Percentiles rank a stretch among this genome's conserved stretches.
These are phyloP conservation scores for Lodderomyces orthopsilosis DNA, from an alignment of 1,139 yeast genomes.

Conservation along the genomic window DNA sequence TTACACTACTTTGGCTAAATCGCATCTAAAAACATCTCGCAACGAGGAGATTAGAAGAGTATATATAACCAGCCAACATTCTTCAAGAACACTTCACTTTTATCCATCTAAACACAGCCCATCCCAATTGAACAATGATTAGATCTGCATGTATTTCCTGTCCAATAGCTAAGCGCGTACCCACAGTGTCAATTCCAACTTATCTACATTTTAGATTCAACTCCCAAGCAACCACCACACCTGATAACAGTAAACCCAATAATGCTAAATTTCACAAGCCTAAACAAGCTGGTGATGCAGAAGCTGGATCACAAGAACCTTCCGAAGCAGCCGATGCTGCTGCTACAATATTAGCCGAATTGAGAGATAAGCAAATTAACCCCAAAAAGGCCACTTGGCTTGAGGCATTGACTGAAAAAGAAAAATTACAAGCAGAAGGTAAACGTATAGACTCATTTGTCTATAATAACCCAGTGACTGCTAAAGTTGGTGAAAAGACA, in stretches of 20 bases:
- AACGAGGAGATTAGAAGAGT: background rate
- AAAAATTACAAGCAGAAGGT: slow-evolving; percentile 67
- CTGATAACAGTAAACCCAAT: background rate
- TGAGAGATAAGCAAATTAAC: slow-evolving; percentile 28
- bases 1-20: background rate
- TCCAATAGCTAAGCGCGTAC: background rate
- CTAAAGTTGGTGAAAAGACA: slow-evolving; percentile 68
- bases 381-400: slow-evolving; percentile 77
- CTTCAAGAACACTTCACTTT: background rate
- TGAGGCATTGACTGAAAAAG: slow-evolving; percentile 74
- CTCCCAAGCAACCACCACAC: background rate
- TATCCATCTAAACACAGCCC: background rate
- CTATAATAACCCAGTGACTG: slow-evolving; percentile 70
- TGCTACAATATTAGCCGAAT: slow-evolving; percentile 60
- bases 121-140: background rate
- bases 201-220: background rate
- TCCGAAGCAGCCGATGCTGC: slow-evolving; percentile 69
- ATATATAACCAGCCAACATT: background rate
- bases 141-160: background rate
- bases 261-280: slow-evolving; percentile 33
- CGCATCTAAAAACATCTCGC: no score
- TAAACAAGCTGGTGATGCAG: slow-evolving; percentile 17
- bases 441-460: slow-evolving; percentile 66
- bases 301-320: slow-evolving; percentile 40
- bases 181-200: background rate